phyloP scores from a whole-genome alignment of 2,329 filamentous ascomycete genomes.

The Alternaria conjuncta region DNA sequence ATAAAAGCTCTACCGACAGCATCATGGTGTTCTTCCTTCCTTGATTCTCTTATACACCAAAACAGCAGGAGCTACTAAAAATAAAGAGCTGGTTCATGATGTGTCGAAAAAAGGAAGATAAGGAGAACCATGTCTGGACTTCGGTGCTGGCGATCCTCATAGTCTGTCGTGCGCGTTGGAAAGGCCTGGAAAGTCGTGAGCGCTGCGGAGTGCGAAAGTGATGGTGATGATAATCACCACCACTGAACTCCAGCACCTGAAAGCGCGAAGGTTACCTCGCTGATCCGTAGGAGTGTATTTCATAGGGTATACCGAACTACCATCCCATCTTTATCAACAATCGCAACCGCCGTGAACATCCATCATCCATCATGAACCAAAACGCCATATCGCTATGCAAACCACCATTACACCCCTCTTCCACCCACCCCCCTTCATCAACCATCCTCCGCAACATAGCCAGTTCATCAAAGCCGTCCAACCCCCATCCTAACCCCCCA shows the following conservation, averaged over 20 bases:
- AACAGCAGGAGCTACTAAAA: fast-evolving
- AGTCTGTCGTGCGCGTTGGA: too few species aligned
- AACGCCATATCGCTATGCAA: background rate
- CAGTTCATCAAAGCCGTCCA: conserved; percentile 38
- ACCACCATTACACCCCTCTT: background rate
- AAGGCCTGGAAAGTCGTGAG: too few species aligned
- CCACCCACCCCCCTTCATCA: too few species aligned
- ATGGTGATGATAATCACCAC: background rate
- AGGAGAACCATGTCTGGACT: background rate
- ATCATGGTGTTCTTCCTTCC: too few species aligned
- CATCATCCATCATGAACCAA: background rate
- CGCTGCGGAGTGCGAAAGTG: too few species aligned
- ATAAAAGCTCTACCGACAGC: too few species aligned
- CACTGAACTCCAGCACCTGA: background rate
- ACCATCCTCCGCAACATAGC: too few species aligned
- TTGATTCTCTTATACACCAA: background rate
- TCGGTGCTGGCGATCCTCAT: background rate
- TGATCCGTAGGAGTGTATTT: background rate
- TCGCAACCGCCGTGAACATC: background rate
- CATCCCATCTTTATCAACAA: background rate
- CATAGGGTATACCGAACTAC: background rate
- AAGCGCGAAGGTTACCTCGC: background rate
- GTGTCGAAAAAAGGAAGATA: background rate
- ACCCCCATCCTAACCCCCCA: conserved; percentile 47
- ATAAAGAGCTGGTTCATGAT: background rate